Conservation (phyloP, 2,329 filamentous ascomycete species). For the Akanthomyces muscarius region DNA sequence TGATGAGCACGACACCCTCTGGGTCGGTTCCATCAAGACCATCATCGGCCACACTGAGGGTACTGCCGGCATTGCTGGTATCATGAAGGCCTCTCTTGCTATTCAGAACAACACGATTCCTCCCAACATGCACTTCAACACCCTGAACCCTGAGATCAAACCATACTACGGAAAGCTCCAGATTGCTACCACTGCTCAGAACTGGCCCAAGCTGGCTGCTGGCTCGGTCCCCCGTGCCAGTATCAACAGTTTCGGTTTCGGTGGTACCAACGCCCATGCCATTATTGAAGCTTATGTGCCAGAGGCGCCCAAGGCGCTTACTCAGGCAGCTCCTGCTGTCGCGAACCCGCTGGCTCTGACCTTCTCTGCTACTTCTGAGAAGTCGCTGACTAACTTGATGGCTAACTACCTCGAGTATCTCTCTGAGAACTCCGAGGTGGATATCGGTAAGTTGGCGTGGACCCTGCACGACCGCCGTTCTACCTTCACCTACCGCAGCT, state of each 20-base stretch:
- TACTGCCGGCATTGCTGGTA: conserved; percentile 42
- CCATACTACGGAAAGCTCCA: conserved; percentile 20
- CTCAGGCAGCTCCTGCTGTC: conserved; percentile 9
- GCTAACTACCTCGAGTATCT: conserved; percentile 17
- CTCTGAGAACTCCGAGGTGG: conserved; percentile 13
- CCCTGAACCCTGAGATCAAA: conserved; percentile 41
- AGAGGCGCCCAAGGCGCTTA: conserved; percentile 30
- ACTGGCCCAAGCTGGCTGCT: conserved; percentile 13
- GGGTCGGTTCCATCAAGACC: conserved; percentile 43
- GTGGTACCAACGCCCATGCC: conserved; percentile 39
- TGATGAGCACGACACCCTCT: conserved; percentile 22
- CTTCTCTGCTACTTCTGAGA: conserved; percentile 18
- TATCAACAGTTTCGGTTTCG: conserved; percentile 43
- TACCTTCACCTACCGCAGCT: conserved; percentile 19
- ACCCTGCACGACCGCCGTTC: conserved; percentile 21
- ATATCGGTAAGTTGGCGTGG: conserved; percentile 21
- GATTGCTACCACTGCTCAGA: conserved; percentile 18
- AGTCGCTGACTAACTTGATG: conserved; percentile 13
- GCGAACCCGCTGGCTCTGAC: conserved; percentile 11
- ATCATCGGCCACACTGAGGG: conserved; percentile 48
- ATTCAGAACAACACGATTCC: conserved; percentile 43
- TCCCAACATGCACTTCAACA: conserved; percentile 45
- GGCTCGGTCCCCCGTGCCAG: conserved; percentile 25
- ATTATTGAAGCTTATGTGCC: conserved; percentile 26
- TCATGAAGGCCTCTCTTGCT: conserved; percentile 46